Percentiles rank a stretch among this genome's conserved stretches.
Evolutionary conservation across 2,329 filamentous ascomycete species (phyloP).

Genomic region (Reticulascus tulasneorum): DNA sequence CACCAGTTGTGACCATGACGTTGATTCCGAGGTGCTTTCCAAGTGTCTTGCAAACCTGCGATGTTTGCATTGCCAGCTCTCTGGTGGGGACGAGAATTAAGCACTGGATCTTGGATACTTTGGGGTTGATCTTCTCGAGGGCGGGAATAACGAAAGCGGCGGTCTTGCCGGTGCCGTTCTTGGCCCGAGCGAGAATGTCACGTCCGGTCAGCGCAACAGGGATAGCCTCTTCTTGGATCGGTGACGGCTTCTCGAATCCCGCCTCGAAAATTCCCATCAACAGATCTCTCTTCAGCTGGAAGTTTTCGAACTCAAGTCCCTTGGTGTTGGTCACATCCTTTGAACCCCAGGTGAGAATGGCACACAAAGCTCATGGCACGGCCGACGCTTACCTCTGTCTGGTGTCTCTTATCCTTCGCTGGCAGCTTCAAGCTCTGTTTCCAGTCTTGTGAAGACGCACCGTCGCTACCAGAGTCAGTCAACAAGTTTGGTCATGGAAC

Average conservation of each 20-base stretch:
- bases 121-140: constrained; percentile 93
- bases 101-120: constrained; percentile 92
- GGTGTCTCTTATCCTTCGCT: constrained; percentile 69
- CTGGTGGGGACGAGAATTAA: constrained; percentile 94
- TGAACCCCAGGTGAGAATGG: constrained; percentile 13
- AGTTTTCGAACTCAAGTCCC: constrained; percentile 95
- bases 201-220: constrained; percentile 92
- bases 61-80: constrained; percentile 96
- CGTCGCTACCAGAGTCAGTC: constrained; percentile 42
- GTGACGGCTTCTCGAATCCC: constrained; percentile 96
- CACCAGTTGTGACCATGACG: constrained; percentile 98
- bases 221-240: constrained; percentile 98
- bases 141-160: constrained; percentile 96
- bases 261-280: constrained; percentile 99
- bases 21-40: constrained; percentile 97
- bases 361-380: background rate
- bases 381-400: constrained; percentile 65
- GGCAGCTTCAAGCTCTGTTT: constrained; percentile 70
- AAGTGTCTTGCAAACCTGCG: constrained; percentile 97
- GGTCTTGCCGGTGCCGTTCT: constrained; percentile 98
- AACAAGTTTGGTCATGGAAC: constrained; percentile 2
- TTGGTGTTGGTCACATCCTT: constrained; percentile 98
- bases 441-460: constrained; percentile 60
- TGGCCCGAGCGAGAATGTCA: constrained; percentile 92
- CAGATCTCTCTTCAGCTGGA: constrained; percentile 88